Base-by-base conservation (phyloP, 1,139 yeast species). In the Maudiozyma humilis region DNA sequence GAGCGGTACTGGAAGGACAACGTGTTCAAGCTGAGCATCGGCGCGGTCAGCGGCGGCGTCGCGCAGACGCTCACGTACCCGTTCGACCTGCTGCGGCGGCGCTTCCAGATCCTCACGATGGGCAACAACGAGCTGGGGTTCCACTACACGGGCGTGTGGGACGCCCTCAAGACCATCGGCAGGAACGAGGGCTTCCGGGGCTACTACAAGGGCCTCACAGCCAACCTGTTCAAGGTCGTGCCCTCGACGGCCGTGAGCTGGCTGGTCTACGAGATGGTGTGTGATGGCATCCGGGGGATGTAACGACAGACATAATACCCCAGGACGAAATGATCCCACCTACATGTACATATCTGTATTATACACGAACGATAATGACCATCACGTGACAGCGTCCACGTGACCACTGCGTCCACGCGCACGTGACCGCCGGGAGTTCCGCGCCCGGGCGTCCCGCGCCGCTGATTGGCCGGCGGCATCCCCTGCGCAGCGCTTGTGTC, bases 211-310 rank as follows among this genome's bases (percentile, higher is more conserved):
- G 97, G 97, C 0, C 59, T 81, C n/a, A 63, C 75, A 14, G 75
- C 86, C 2, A 80, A 82, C 44, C 55, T 82, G 19, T 47, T 66
- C 1, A 67, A 91, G 43, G 87, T 82, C 2, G 64, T 83, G 6
- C 94, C 94, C 0, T 83, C 87, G 3, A 81, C 88, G 1, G 97
- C 97, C 2, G 88, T 89, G 17, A 84, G 89, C 49, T 91, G 96
- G 96, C 69, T 85, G 47, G 78, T 85, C 49, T 89, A 84, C 64
- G 97, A 89, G 60, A 63, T 77, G 35, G 69, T 83, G 19, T 47
- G 58, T 20, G 60, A 56, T 30, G 14, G 2, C 6, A 42, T 47
- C 29, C 40, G 31, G 38, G 29, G 23, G 16, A 34, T 34, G 23
- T 34, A 34, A 34, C n/a, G n/a, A n/a, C n/a, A n/a, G n/a, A n/a